phyloP scores from a whole-genome alignment of 805 yeast genomes.

The Isabelozyma heimii region DNA sequence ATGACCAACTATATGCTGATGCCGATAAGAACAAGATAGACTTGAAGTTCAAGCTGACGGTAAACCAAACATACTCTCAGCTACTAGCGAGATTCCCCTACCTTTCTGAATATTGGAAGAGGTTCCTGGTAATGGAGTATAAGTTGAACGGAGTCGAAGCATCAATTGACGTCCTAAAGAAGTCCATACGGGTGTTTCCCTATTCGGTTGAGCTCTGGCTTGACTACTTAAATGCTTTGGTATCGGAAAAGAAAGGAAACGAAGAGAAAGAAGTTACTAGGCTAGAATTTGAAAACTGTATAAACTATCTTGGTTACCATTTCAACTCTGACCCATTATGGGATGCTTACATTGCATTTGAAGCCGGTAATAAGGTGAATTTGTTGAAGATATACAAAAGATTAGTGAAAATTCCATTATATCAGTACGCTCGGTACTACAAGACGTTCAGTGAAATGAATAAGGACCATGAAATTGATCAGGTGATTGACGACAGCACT shows the following conservation, averaged over 20 bases:
- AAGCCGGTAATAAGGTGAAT: slow-evolving; percentile 36
- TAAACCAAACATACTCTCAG: slow-evolving; percentile 16
- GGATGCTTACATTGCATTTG: slow-evolving; percentile 74
- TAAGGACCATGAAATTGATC: slow-evolving; percentile 28
- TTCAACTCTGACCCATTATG: slow-evolving; percentile 79
- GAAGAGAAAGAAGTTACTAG: slow-evolving; percentile 32
- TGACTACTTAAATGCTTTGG: slow-evolving; percentile 57
- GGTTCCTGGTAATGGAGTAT: slow-evolving; percentile 52
- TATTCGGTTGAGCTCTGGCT: slow-evolving; percentile 65
- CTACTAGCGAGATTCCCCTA: slow-evolving; percentile 57
- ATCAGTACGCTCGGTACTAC: slow-evolving; percentile 81
- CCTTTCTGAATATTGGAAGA: slow-evolving; percentile 62
- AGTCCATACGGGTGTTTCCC: slow-evolving; percentile 51
- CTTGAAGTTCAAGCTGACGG: slow-evolving; percentile 15
- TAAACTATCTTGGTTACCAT: slow-evolving; percentile 57
- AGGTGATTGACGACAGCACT: slow-evolving; percentile 16
- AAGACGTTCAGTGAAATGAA: slow-evolving; percentile 43
- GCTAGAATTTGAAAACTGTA: slow-evolving; percentile 47
- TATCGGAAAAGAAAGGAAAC: slow-evolving; percentile 28
- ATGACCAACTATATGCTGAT: slow-evolving; percentile 8
- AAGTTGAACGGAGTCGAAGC: slow-evolving; percentile 53
- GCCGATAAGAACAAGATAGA: slow-evolving; percentile 3
- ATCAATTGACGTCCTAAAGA: slow-evolving; percentile 45
- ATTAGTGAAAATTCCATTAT: slow-evolving; percentile 64
- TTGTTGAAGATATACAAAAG: slow-evolving; percentile 41